phyloP scores from a whole-genome alignment of 768 basidiomycete species.

The Myochromella boudieri region DNA sequence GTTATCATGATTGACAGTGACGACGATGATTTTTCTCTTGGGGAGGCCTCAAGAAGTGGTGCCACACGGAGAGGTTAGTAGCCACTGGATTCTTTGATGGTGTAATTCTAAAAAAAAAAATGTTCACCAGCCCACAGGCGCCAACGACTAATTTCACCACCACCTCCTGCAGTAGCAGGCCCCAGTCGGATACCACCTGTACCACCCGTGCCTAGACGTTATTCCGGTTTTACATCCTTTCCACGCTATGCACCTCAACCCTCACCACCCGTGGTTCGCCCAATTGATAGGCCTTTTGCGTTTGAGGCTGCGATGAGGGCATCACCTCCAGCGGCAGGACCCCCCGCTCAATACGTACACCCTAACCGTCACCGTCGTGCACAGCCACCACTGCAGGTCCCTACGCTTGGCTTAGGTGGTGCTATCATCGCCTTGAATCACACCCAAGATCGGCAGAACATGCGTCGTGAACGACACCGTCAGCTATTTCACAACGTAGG shows the following conservation, averaged over 20 bases:
- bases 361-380: slow-evolving; percentile 24
- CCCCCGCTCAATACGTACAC: slow-evolving; percentile 14
- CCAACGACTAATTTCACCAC: slow-evolving; percentile 40
- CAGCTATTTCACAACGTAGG: slow-evolving; percentile 13
- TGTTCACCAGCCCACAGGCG: slow-evolving; percentile 10
- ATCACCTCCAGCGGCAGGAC: slow-evolving; percentile 17
- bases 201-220: slow-evolving; percentile 45
- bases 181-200: slow-evolving; percentile 51
- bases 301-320: slow-evolving; percentile 40
- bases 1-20: slow-evolving; percentile 39
- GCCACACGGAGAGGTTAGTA: slow-evolving; percentile 16
- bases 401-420: background rate
- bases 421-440: no score
- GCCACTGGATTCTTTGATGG: no score
- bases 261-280: slow-evolving; percentile 44
- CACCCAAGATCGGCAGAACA: no score
- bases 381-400: background rate
- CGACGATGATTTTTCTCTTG: slow-evolving; percentile 29
- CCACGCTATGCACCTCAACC: slow-evolving; percentile 32
- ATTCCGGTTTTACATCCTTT: slow-evolving; percentile 33
- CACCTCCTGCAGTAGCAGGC: slow-evolving; percentile 40
- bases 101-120: no score
- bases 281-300: slow-evolving; percentile 49
- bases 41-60: slow-evolving; percentile 8
- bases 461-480: slow-evolving; percentile 14